These are phyloP conservation scores for Amaranthus hypochondriacus DNA, from an alignment of 148 eudicot genomes.

Conservation along the genomic window DNA sequence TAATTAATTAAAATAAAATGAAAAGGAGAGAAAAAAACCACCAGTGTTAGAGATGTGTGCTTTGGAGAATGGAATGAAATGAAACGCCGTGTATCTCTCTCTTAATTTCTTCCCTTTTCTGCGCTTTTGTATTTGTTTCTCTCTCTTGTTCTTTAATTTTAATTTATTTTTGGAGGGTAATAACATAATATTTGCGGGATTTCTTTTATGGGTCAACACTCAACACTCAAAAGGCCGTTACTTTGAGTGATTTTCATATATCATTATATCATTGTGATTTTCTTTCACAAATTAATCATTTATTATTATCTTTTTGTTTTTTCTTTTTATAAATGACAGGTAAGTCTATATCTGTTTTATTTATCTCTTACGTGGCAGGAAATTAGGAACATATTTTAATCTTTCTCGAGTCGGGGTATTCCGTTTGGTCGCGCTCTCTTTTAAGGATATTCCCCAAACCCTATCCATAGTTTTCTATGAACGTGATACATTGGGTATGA, in stretches of 20 bases:
- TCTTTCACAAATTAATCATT: constrained; percentile 2
- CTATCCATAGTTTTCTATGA: no score
- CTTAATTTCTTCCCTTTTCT: constrained; percentile 18
- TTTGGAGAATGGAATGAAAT: background rate
- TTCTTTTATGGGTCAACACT: constrained; percentile 21
- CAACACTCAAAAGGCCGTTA: constrained; percentile 20
- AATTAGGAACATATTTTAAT: constrained; percentile 14
- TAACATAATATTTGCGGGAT: constrained; percentile 22
- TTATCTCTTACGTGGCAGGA: background rate
- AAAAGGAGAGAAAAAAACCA: background rate
- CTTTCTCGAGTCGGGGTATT: background rate
- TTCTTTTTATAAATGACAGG: background rate
- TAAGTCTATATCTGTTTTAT: background rate
- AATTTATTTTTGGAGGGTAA: constrained; percentile 33
- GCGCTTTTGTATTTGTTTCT: background rate
- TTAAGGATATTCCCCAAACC: no score
- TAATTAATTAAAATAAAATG: background rate
- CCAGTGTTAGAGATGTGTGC: constrained; percentile 25
- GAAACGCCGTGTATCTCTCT: constrained; percentile 22
- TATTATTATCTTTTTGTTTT: constrained; percentile 7
- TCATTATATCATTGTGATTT: background rate
- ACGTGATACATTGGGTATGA: no score
- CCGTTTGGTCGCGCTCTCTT: no score
- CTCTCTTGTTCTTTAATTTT: constrained; percentile 12
- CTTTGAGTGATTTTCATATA: background rate